A percentile compares a stretch with the other conserved stretches of the same genome.
These are phyloP conservation scores for Diaporthe eres DNA, from an alignment of 2,329 filamentous ascomycete species.

Conservation along the genomic window DNA sequence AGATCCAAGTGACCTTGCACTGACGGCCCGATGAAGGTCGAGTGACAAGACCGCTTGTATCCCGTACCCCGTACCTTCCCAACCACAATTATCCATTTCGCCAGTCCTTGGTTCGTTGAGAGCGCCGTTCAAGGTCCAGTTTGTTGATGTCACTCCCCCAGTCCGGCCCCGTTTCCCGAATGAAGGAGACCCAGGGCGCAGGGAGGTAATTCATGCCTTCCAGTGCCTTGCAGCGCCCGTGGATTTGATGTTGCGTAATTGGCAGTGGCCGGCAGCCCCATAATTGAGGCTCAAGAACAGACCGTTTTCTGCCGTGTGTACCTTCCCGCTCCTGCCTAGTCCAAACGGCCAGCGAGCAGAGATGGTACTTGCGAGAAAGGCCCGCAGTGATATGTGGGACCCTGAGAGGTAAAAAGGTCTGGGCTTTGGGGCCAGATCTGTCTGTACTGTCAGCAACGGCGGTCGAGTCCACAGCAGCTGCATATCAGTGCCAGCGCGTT, in stretches of 20 bases:
- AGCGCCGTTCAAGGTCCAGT: background rate
- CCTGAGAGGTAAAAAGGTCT: background rate
- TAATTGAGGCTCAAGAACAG: constrained; percentile 28
- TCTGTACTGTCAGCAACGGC: background rate
- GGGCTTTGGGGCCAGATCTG: constrained; percentile 3
- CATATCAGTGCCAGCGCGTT: constrained; percentile 4
- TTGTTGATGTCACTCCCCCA: constrained; percentile 17
- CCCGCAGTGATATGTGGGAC: constrained; percentile 15
- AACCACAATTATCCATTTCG: constrained; percentile 15
- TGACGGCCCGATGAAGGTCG: constrained; percentile 11
- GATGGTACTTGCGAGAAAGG: background rate
- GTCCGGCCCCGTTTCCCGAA: constrained; percentile 21
- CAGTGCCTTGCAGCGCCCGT: background rate
- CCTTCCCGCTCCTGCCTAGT: constrained; percentile 27
- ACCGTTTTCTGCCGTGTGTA: constrained; percentile 26
- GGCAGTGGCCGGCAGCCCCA: background rate
- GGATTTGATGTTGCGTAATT: constrained; percentile 10
- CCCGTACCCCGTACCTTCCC: background rate
- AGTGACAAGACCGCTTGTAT: constrained; percentile 23
- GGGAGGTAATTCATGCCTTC: constrained; percentile 19
- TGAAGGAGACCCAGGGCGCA: constrained; percentile 6
- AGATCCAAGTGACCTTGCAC: constrained; percentile 17
- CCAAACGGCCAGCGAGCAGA: constrained; percentile 13
- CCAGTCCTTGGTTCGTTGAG: constrained; percentile 22
- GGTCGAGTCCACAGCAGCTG: constrained; percentile 9